Evolutionary conservation across 2,329 filamentous ascomycete genomes (phyloP).

Genomic region (Colletotrichum sp.): DNA sequence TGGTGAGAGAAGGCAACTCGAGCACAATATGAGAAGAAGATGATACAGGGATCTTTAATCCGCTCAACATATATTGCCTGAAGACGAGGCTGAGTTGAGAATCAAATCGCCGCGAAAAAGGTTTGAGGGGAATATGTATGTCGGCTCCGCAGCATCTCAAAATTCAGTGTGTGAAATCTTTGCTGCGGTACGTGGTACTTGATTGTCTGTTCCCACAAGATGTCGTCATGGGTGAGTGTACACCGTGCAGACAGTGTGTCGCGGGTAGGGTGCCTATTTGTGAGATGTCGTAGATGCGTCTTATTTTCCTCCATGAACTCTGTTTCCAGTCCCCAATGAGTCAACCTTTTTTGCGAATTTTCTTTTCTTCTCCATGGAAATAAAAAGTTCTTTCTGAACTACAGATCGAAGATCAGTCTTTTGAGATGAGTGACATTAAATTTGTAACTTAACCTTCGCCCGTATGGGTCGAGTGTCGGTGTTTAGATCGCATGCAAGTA

Average conservation of each 20-base stretch:
- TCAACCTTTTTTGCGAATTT: too few species aligned
- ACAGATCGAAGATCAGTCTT: too few species aligned
- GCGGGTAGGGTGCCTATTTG: background rate
- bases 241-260: background rate
- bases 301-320: background rate
- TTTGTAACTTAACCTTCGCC: too few species aligned
- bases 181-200: background rate
- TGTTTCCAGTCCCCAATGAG: background rate
- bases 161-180: background rate
- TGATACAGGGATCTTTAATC: background rate
- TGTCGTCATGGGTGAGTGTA: background rate
- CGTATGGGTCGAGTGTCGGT: too few species aligned
- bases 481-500: background rate
- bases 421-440: too few species aligned
- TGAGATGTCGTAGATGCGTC: background rate
- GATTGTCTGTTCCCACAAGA: background rate
- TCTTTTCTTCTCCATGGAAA: too few species aligned
- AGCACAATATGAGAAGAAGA: accelerated
- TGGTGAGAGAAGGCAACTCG: background rate
- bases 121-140: background rate
- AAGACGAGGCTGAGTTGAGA: background rate
- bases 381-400: too few species aligned
- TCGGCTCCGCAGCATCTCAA: background rate
- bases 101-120: background rate
- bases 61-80: background rate